These are phyloP conservation scores for Phytophthora idaei DNA, from an alignment of 352 stramenopile species.

Conservation along the genomic window DNA sequence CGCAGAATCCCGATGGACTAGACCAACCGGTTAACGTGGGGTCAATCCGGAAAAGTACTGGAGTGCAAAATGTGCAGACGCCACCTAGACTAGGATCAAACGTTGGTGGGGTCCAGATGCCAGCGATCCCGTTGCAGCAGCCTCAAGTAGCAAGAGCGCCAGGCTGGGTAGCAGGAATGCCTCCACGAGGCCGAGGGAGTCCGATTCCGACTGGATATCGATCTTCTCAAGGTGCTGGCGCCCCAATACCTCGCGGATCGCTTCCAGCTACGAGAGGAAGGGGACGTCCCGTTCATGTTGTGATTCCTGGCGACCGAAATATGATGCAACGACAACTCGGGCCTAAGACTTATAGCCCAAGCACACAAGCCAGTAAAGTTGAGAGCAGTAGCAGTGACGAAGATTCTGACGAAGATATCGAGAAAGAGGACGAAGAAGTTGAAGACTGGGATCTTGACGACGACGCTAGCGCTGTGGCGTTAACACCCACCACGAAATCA, in stretches of 20 bases:
- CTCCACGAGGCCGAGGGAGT: conserved; percentile 29
- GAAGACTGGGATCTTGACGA: conserved; percentile 46
- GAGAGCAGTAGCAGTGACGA: conserved; percentile 20
- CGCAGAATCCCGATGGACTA: conserved; percentile 9
- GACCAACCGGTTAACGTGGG: conserved; percentile 8
- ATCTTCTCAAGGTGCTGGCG: conserved; percentile 9
- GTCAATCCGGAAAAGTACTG: conserved; percentile 10
- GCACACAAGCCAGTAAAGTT: conserved; percentile 5
- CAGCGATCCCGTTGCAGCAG: conserved; percentile 25
- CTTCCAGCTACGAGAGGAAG: conserved; percentile 21
- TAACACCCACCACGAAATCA: not conserved
- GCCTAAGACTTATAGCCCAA: conserved; percentile 1
- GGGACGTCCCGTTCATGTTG: conserved; percentile 24
- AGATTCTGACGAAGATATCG: conserved; percentile 46
- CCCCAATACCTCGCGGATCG: conserved; percentile 21
- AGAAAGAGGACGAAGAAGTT: conserved; percentile 48
- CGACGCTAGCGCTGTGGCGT: not conserved
- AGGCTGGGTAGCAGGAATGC: conserved; percentile 28
- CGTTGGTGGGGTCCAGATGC: conserved; percentile 4
- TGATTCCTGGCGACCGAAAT: conserved; percentile 17
- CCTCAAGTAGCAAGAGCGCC: conserved; percentile 35
- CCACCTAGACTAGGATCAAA: conserved; percentile 14
- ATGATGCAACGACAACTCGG: conserved; percentile 14
- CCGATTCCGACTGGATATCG: conserved; percentile 20
- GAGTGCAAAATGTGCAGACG: conserved; percentile 7